phyloP scores from a whole-genome alignment of 2,329 filamentous ascomycete species.

The Coleophoma eucalyptorum region DNA sequence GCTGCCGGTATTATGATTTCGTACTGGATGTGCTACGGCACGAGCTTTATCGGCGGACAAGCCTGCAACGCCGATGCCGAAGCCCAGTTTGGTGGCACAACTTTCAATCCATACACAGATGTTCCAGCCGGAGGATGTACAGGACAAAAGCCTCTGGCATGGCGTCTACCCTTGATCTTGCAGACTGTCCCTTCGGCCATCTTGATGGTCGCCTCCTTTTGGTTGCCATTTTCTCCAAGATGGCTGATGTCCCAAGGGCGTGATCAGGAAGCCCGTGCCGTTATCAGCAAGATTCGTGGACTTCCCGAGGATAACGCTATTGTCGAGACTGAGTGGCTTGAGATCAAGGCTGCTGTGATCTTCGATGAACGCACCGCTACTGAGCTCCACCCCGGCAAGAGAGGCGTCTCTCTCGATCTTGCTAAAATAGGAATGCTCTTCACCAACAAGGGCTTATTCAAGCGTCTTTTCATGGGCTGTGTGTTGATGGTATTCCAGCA shows the following conservation, averaged over 20 bases:
- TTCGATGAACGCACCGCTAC: constrained; percentile 38
- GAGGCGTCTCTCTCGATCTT: neutral
- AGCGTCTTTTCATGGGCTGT: neutral
- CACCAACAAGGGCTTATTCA: constrained; percentile 5
- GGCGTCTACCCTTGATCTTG: constrained; percentile 50
- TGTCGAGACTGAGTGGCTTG: constrained; percentile 50
- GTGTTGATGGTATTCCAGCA: constrained; percentile 38
- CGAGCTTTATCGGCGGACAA: constrained; percentile 33
- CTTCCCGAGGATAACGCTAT: constrained; percentile 49
- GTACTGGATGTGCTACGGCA: constrained; percentile 40
- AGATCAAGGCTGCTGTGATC: constrained; percentile 51
- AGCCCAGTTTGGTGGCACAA: neutral
- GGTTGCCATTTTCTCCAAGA: constrained; percentile 54
- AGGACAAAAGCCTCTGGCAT: constrained; percentile 33
- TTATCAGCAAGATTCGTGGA: constrained; percentile 50
- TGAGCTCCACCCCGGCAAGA: constrained; percentile 33
- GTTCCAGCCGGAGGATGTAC: neutral
- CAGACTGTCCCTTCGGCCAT: constrained; percentile 48
- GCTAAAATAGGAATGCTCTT: constrained; percentile 5
- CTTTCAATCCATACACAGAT: neutral
- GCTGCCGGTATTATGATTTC: constrained; percentile 44
- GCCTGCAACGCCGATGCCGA: neutral
- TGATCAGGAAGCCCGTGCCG: constrained; percentile 40
- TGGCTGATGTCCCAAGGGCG: constrained; percentile 47
- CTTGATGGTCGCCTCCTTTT: constrained; percentile 47